Conservation (phyloP, 2,329 filamentous ascomycete genomes). For the Colletotrichum liaoningense region DNA sequence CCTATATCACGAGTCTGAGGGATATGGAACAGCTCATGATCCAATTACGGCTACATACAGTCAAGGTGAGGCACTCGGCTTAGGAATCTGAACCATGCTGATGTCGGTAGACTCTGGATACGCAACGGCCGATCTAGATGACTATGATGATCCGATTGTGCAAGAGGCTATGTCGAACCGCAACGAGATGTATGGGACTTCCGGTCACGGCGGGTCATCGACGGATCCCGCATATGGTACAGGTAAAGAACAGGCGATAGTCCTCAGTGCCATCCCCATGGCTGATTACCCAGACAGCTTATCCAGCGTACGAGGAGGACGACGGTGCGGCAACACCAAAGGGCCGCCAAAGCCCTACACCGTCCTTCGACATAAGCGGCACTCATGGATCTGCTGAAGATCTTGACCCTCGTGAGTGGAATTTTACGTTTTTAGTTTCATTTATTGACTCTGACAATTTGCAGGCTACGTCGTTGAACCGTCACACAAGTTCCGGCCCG, state of each 20-base stretch:
- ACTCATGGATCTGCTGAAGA: conserved; percentile 21
- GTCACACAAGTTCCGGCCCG: conserved; percentile 53
- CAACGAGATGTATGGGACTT: conserved; percentile 3
- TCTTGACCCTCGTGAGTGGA: conserved; percentile 51
- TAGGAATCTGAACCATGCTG: background rate
- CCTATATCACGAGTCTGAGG: background rate
- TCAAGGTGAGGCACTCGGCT: background rate
- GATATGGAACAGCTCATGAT: background rate
- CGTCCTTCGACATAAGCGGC: conserved; percentile 15
- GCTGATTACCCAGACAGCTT: conserved; percentile 6
- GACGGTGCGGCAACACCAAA: conserved; percentile 40
- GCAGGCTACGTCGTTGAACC: conserved; percentile 54
- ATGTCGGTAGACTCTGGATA: conserved; percentile 11
- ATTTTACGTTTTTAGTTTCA: too few relatives aligned
- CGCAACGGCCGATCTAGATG: background rate
- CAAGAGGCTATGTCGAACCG: background rate
- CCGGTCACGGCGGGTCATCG: conserved; percentile 16
- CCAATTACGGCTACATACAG: background rate
- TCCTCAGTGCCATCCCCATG: background rate
- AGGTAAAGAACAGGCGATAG: background rate
- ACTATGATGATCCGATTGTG: background rate
- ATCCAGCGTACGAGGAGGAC: conserved; percentile 41
- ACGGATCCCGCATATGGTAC: conserved; percentile 26
- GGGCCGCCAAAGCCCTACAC: background rate
- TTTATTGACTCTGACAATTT: background rate